Evolutionary conservation across 805 yeast species (phyloP).

Genomic region (Nakazawaea wickerhamii): DNA sequence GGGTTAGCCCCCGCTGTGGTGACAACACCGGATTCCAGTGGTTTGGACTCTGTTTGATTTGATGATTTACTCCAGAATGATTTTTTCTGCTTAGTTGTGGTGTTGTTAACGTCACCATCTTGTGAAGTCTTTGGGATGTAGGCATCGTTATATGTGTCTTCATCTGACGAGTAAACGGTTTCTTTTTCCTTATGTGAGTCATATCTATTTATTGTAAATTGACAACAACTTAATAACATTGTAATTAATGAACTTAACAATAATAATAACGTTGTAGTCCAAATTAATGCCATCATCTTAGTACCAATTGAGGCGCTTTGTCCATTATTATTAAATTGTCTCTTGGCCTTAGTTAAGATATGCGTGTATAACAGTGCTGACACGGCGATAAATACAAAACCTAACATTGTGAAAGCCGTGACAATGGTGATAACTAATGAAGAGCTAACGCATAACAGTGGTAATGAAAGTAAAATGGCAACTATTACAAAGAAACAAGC

Average conservation of each 20-base stretch:
- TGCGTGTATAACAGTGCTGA: constrained; percentile 13
- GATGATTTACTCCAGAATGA: constrained; percentile 8
- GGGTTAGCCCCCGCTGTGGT: background rate
- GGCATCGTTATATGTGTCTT: constrained; percentile 4
- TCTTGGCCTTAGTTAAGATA: constrained; percentile 1
- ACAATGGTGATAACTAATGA: constrained; percentile 3
- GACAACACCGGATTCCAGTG: background rate
- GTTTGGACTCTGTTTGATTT: background rate
- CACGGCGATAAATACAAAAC: constrained; percentile 8
- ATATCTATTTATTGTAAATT: constrained; percentile 7
- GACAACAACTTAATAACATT: constrained; percentile 9
- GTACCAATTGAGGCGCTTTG: constrained; percentile 6
- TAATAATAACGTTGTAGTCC: constrained; percentile 11
- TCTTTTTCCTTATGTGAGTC: background rate
- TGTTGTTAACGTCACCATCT: background rate
- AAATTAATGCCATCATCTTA: constrained; percentile 12
- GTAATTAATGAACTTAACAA: constrained; percentile 1
- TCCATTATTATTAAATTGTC: constrained; percentile 1
- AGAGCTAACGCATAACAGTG: constrained; percentile 4
- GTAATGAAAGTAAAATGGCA: constrained; percentile 2
- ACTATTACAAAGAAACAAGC: constrained; percentile 34
- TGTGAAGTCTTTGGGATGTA: background rate
- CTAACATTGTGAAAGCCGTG: background rate
- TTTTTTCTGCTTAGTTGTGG: background rate
- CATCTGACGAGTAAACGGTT: constrained; percentile 8